phyloP scores from a whole-genome alignment of 2,329 filamentous ascomycete species.

The Clonostachys rhizophaga region DNA sequence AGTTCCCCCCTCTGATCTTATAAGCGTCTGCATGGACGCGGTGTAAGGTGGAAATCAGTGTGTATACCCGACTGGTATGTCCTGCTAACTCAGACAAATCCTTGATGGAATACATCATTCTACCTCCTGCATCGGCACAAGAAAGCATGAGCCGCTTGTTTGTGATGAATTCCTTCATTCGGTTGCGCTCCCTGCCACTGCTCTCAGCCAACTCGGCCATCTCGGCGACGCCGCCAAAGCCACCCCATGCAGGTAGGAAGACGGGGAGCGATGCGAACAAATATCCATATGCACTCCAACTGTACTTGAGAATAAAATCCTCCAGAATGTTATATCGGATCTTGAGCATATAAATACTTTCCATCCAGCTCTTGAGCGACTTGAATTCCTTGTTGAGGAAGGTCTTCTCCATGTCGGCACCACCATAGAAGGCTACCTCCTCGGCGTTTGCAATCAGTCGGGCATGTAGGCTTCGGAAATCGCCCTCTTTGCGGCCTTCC shows the following conservation, averaged over 20 bases:
- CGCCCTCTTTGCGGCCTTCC: conserved; percentile 90
- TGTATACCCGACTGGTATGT: conserved; percentile 94
- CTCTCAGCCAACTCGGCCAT: conserved; percentile 45
- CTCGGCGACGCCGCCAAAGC: conserved; percentile 70
- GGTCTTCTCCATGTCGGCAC: conserved; percentile 89
- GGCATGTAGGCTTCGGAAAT: conserved; percentile 88
- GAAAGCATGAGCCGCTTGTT: conserved; percentile 99
- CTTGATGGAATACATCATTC: conserved; percentile 99
- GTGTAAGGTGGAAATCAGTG: conserved; percentile 89
- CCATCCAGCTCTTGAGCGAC: conserved; percentile 94
- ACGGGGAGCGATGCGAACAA: conserved; percentile 88
- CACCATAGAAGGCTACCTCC: conserved; percentile 96
- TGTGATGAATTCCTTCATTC: conserved; percentile 98
- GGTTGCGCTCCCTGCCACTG: conserved; percentile 66
- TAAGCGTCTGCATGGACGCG: conserved; percentile 91
- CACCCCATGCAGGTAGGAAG: conserved; percentile 92
- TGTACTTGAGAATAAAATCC: conserved; percentile 97
- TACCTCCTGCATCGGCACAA: conserved; percentile 87
- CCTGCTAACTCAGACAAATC: conserved; percentile 93
- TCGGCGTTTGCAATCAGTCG: conserved; percentile 94
- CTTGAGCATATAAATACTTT: conserved; percentile 95
- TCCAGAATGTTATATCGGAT: conserved; percentile 99
- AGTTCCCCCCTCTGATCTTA: conserved; percentile 58
- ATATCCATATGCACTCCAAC: conserved; percentile 97
- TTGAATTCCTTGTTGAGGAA: conserved; percentile 91